Evolutionary conservation across 768 basidiomycete species (phyloP).

Genomic region (Gloeophyllum trabeum): DNA sequence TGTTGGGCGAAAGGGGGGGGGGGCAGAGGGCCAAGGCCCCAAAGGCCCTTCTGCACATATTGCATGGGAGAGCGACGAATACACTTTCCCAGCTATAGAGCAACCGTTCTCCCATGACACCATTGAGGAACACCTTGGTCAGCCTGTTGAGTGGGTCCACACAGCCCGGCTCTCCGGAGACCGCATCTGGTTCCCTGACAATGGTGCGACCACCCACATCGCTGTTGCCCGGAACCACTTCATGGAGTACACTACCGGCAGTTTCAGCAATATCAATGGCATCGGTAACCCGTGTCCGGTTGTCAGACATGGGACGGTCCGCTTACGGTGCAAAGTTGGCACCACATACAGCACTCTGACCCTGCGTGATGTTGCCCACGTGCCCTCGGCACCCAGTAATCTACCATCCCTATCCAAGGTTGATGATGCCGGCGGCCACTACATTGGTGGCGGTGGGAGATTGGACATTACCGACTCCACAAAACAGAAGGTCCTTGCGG

Average conservation of each 20-base stretch:
- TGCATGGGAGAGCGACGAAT: too few species aligned
- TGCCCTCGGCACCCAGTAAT: not conserved
- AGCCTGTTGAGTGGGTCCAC: too few species aligned
- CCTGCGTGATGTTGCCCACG: not conserved
- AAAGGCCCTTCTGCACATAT: too few species aligned
- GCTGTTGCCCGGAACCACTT: not conserved
- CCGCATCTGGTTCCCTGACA: not conserved
- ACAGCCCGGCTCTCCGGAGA: too few species aligned
- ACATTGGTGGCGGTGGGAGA: not conserved
- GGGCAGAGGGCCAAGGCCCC: constrained; percentile 24
- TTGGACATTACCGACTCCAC: too few species aligned
- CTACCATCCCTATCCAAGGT: not conserved
- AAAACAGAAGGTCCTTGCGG: not conserved
- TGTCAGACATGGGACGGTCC: not conserved
- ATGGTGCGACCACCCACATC: not conserved
- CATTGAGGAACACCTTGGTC: too few species aligned
- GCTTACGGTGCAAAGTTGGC: not conserved
- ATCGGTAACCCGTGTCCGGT: not conserved
- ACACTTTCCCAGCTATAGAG: too few species aligned
- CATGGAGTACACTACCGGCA: not conserved
- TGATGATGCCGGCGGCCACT: not conserved
- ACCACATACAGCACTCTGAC: not conserved
- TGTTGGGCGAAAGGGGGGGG: constrained; percentile 23
- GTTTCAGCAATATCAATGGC: not conserved
- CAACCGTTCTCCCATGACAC: too few species aligned